Evolutionary conservation across 331 rosid species (phyloP).

Genomic region (Saraca asoca): DNA sequence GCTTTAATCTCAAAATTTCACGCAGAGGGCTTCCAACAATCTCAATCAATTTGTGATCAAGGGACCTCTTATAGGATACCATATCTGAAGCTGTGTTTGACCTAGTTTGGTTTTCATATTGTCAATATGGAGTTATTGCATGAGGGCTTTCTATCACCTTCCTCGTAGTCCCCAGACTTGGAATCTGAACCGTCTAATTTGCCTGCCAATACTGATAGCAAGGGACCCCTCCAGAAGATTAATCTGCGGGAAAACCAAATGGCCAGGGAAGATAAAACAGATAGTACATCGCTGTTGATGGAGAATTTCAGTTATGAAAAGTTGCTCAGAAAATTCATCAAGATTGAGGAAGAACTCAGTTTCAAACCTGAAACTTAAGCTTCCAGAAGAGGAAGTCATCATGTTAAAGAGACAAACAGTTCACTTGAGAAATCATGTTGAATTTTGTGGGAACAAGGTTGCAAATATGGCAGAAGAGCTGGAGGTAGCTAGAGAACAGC

Average conservation of each 20-base stretch:
- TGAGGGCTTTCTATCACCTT: conserved; percentile 43
- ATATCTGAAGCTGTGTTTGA: too few species aligned
- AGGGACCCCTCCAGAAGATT: conserved; percentile 36
- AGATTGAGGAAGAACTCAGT: conserved; percentile 34
- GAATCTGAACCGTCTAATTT: conserved; percentile 49
- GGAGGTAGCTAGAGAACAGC: conserved; percentile 37
- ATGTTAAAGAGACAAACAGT: conserved; percentile 27
- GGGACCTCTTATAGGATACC: too few species aligned
- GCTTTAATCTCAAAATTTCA: conserved; percentile 24
- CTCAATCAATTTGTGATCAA: conserved; percentile 38
- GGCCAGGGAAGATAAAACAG: not conserved
- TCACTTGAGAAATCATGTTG: conserved; percentile 39
- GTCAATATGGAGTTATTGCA: too few species aligned
- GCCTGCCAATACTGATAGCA: conserved; percentile 33
- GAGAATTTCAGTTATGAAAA: conserved; percentile 21
- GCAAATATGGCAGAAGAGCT: conserved; percentile 44
- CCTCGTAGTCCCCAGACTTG: conserved; percentile 42
- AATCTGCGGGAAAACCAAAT: conserved; percentile 33
- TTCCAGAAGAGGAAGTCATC: conserved; percentile 36
- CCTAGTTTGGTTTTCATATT: too few species aligned
- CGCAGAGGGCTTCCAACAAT: conserved; percentile 36
- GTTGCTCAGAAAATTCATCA: conserved; percentile 18
- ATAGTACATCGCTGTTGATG: too few species aligned
- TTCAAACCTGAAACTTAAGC: conserved; percentile 31
- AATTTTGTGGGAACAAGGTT: conserved; percentile 32